These are phyloP conservation scores for Mangifera indica DNA, from an alignment of 345 rosid species.

Conservation along the genomic window DNA sequence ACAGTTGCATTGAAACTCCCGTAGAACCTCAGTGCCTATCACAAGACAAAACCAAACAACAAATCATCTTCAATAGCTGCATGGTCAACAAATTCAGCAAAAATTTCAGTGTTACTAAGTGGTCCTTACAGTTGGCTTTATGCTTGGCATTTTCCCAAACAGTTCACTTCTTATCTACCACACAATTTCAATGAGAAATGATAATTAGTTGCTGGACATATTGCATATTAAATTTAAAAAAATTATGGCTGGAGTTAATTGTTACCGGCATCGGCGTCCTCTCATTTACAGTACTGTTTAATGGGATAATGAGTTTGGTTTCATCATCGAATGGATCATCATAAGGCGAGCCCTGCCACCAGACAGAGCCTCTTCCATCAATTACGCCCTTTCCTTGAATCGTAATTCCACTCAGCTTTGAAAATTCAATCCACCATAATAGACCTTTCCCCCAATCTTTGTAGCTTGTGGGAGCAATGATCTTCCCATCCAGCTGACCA, in stretches of 20 bases:
- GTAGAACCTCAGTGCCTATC: constrained; percentile 88
- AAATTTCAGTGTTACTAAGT: constrained; percentile 7
- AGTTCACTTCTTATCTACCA: constrained; percentile 69
- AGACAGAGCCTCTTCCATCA: constrained; percentile 91
- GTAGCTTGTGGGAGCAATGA: constrained; percentile 68
- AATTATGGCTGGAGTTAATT: neutral
- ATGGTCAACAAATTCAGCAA: neutral
- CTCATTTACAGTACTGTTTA: constrained; percentile 47
- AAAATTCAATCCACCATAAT: constrained; percentile 83
- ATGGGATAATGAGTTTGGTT: constrained; percentile 51
- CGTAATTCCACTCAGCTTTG: constrained; percentile 78
- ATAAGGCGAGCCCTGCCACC: constrained; percentile 77
- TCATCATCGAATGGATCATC: constrained; percentile 63
- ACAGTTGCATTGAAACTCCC: constrained; percentile 89
- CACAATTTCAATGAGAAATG: constrained; percentile 25
- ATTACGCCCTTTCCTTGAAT: constrained; percentile 78
- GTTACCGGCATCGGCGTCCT: constrained; percentile 73
- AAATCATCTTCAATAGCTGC: constrained; percentile 15
- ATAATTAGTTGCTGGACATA: constrained; percentile 22
- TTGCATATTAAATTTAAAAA: neutral
- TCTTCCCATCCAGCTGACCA: constrained; percentile 80
- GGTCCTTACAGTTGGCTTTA: constrained; percentile 84
- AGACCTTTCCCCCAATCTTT: constrained; percentile 72
- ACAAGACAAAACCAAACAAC: constrained; percentile 6
- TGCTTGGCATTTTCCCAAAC: constrained; percentile 67